Conservation (phyloP, 176 grass and related monocot genomes). For the Hordeum marinum region DNA sequence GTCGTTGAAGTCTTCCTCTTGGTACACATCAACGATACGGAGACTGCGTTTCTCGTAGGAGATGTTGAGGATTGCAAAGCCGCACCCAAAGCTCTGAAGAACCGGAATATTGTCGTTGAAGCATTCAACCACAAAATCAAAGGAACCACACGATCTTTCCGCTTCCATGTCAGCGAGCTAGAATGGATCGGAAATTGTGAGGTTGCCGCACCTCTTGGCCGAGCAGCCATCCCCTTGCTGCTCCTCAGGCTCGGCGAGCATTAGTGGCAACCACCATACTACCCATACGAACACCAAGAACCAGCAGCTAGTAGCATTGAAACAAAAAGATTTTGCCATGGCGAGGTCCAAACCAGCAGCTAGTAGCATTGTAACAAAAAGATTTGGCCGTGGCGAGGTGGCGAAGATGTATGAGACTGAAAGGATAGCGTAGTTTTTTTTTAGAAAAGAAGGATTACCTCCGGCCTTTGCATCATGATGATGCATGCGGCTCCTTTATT, state of each 20-base stretch:
- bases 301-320: neutral
- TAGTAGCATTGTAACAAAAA: rapidly evolving
- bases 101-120: rapidly evolving
- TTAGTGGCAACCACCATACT: neutral
- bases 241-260: neutral
- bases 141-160: neutral
- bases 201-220: neutral
- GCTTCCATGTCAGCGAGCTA: rapidly evolving
- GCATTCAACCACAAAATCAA: neutral
- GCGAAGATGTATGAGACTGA: neutral
- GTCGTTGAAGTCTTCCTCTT: rapidly evolving
- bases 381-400: neutral
- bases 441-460: no score
- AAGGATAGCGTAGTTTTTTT: neutral
- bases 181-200: neutral
- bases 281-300: neutral
- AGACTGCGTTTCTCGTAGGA: rapidly evolving
- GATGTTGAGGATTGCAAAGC: neutral
- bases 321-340: neutral
- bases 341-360: neutral
- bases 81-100: rapidly evolving
- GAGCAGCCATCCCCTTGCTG: neutral
- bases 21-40: rapidly evolving
- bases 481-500: no score
- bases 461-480: no score